These are phyloP conservation scores for Ceratocystis harringtonii DNA, from an alignment of 2,329 filamentous ascomycete species.

Conservation along the genomic window DNA sequence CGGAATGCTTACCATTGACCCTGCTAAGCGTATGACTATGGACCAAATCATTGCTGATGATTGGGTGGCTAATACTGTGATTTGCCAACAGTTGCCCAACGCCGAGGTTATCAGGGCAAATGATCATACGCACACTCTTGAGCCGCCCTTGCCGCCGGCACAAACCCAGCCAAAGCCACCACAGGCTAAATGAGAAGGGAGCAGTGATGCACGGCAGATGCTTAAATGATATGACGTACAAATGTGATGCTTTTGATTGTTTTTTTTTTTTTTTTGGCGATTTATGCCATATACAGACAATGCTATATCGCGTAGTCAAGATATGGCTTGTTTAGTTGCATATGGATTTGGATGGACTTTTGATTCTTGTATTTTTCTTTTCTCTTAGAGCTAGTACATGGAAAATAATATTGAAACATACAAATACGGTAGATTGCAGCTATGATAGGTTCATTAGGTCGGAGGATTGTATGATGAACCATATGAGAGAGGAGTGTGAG, in stretches of 20 bases:
- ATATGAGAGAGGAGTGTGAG: too few species aligned
- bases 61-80: conserved; percentile 74
- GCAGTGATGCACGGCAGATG: too few species aligned
- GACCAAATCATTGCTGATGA: conserved; percentile 73
- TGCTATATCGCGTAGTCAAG: neutral
- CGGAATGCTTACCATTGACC: conserved; percentile 81
- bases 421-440: too few species aligned
- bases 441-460: too few species aligned
- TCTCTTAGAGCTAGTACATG: neutral
- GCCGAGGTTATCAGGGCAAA: conserved; percentile 57
- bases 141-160: conserved; percentile 44
- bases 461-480: too few species aligned
- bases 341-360: neutral
- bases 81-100: conserved; percentile 62
- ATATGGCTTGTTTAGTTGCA: neutral
- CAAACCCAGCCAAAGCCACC: conserved; percentile 9
- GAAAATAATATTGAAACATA: too few species aligned
- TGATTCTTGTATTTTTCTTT: neutral
- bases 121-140: conserved; percentile 72
- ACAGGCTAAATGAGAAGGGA: neutral
- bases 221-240: neutral
- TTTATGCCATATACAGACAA: neutral
- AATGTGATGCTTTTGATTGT: neutral
- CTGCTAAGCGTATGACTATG: conserved; percentile 68
- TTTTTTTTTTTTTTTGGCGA: neutral